A percentile compares a stretch with the other conserved stretches of the same genome.
Evolutionary conservation across 2,329 filamentous ascomycete species (phyloP).

Genomic region (Phialophora expanda): DNA sequence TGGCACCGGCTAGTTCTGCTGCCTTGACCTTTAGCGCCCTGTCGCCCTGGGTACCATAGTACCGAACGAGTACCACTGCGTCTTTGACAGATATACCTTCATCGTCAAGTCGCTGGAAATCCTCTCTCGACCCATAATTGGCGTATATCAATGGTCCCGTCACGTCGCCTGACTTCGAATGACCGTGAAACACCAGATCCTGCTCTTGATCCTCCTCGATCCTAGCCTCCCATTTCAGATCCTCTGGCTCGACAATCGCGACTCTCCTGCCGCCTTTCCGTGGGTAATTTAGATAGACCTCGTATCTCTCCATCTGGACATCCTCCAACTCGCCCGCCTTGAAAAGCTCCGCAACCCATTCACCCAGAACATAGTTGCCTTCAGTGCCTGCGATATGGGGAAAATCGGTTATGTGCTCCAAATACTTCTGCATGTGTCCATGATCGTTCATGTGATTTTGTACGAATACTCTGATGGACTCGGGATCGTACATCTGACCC

Average conservation of each 20-base stretch:
- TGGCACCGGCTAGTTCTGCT: conserved; percentile 83
- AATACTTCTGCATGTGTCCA: conserved; percentile 70
- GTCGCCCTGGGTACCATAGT: conserved; percentile 75
- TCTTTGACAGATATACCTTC: conserved; percentile 75
- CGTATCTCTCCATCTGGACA: conserved; percentile 76
- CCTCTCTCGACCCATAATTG: conserved; percentile 84
- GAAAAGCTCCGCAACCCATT: conserved; percentile 83
- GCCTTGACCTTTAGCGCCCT: conserved; percentile 84
- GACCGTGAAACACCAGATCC: conserved; percentile 82
- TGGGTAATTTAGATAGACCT: conserved; percentile 93
- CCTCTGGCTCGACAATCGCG: conserved; percentile 74
- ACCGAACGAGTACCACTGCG: conserved; percentile 81
- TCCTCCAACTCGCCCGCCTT: conserved; percentile 73
- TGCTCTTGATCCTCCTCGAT: conserved; percentile 82
- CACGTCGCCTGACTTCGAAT: conserved; percentile 85
- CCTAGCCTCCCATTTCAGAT: conserved; percentile 74
- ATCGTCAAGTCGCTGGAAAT: conserved; percentile 75
- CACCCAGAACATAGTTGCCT: conserved; percentile 83
- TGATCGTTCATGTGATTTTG: conserved; percentile 71
- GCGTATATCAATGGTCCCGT: conserved; percentile 87
- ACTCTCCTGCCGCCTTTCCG: conserved; percentile 76
- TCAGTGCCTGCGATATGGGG: conserved; percentile 94
- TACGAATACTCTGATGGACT: conserved; percentile 77
- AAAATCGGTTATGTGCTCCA: conserved; percentile 78
- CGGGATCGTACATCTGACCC: conserved; percentile 78